Base-by-base conservation (phyloP, 148 eudicot genomes). In the Diospyros lotus region DNA sequence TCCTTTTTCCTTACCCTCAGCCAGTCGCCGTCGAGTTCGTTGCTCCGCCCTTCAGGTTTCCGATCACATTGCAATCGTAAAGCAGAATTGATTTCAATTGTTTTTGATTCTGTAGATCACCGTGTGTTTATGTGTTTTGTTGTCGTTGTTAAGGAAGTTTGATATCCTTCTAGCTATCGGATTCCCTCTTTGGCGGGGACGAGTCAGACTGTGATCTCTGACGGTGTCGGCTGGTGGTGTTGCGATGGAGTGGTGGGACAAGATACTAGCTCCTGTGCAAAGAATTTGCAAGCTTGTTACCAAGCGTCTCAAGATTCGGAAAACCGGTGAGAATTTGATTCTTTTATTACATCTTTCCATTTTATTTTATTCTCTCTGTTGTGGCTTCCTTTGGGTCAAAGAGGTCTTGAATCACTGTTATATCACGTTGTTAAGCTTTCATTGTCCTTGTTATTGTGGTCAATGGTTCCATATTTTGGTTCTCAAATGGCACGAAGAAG, bases 201-300 rank as follows among this genome's bases (percentile, higher is more conserved):
- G 62, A 46, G 75, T 46, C 38, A 48, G 68, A 48, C 48, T 51
- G 68, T 73, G 18, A 64, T 13, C 18, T 10, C 4, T 10, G 40
- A 45, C 8, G 66, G 42, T 4, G 67, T 48, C 52, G 59, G 48
- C 44, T 28, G 17, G 59, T 42, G 73, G 72, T 39, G 6, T 63
- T 54, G 42, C 64, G 71, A 79, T 82, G 85, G 76, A 75, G 60
- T 78, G 59, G 76, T 78, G 74, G 79, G 42, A 46, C 56, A 82
- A 75, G 45, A 72, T 79, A 82, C 48, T 64, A 45, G n/a, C 44
- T 71, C 79, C 79, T 9, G 43, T 78, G 66, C 79, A 64, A 53
- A 82, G 53, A 64, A 68, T 72, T 73, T 82, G 85, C 79, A 54
- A 44, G 43, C 51, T 61, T 53, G 76, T 82, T 11, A 40, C 79